Evolutionary conservation across 495 filamentous ascomycete species (phyloP).

Genomic region (Amphirosellinia nigrospora): DNA sequence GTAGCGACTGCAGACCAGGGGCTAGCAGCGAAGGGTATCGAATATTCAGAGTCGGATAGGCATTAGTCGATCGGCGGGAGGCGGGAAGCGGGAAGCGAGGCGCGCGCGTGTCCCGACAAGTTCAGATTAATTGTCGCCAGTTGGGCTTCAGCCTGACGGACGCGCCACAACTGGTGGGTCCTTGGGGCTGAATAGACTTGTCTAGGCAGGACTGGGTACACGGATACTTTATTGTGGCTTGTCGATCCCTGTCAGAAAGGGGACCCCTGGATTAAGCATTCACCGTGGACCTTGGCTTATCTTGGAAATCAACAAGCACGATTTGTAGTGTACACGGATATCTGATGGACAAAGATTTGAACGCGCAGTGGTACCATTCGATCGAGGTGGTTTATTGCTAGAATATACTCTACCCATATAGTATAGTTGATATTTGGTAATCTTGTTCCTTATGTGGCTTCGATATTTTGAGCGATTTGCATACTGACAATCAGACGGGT

Average conservation of each 20-base stretch:
- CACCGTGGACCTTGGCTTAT: neutral
- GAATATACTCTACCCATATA: neutral
- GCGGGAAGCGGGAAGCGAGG: conserved; percentile 12
- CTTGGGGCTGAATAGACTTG: neutral
- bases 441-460: neutral
- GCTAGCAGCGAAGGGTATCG: neutral
- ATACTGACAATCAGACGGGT: conserved; percentile 8
- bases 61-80: conserved; percentile 12
- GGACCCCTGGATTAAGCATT: too few relatives aligned
- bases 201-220: neutral
- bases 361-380: neutral
- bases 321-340: neutral
- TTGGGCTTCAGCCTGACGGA: conserved; percentile 14
- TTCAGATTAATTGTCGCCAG: neutral
- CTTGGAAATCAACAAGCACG: neutral
- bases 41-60: neutral
- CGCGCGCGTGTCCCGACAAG: neutral
- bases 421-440: neutral
- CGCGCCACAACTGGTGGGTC: conserved; percentile 7
- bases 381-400: neutral
- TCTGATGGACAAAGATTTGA: neutral
- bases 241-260: neutral
- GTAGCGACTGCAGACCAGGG: conserved; percentile 13
- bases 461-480: neutral
- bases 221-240: neutral